phyloP scores from a whole-genome alignment of 2,329 filamentous ascomycete genomes.

The Sordariomycetes sp. region DNA sequence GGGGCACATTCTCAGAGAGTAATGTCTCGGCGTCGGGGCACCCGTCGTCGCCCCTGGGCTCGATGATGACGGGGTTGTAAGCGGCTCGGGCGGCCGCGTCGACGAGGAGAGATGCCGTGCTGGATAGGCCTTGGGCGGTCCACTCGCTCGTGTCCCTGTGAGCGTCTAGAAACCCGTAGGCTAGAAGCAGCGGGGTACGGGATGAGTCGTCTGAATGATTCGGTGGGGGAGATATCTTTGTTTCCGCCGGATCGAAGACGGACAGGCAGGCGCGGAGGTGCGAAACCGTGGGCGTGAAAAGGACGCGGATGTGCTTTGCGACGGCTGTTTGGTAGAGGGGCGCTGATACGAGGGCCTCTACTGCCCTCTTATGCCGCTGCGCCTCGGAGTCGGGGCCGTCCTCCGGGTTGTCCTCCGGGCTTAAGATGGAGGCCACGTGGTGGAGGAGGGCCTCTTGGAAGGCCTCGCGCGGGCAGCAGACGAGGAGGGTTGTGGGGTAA shows the following conservation, averaged over 20 bases:
- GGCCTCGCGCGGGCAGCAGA: conserved; percentile 51
- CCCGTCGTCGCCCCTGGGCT: conserved; percentile 21
- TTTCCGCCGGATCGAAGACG: conserved; percentile 28
- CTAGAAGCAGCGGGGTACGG: conserved; percentile 32
- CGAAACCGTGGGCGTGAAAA: conserved; percentile 64
- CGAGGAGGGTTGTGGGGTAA: conserved; percentile 51
- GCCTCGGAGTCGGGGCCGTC: background rate
- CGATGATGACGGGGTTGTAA: conserved; percentile 31
- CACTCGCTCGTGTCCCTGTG: conserved; percentile 60
- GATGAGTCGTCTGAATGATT: conserved; percentile 5
- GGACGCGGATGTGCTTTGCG: conserved; percentile 54
- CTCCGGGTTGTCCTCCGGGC: background rate
- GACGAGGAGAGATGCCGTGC: conserved; percentile 47
- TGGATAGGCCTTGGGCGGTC: conserved; percentile 59
- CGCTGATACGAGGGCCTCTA: conserved; percentile 35
- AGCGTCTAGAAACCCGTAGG: conserved; percentile 52
- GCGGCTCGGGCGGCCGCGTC: conserved; percentile 39
- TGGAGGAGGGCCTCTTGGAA: conserved; percentile 49
- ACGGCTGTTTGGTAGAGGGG: conserved; percentile 57
- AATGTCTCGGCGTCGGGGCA: conserved; percentile 20
- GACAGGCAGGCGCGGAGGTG: conserved; percentile 67
- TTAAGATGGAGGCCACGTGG: conserved; percentile 23
- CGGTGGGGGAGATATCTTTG: conserved; percentile 23
- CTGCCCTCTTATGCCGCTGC: background rate
- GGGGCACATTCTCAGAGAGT: conserved; percentile 39